Evolutionary conservation across 441 rosid genomes (phyloP), one percentile per base, ranked within the genome.

Genomic region (Corymbia calophylla): DNA sequence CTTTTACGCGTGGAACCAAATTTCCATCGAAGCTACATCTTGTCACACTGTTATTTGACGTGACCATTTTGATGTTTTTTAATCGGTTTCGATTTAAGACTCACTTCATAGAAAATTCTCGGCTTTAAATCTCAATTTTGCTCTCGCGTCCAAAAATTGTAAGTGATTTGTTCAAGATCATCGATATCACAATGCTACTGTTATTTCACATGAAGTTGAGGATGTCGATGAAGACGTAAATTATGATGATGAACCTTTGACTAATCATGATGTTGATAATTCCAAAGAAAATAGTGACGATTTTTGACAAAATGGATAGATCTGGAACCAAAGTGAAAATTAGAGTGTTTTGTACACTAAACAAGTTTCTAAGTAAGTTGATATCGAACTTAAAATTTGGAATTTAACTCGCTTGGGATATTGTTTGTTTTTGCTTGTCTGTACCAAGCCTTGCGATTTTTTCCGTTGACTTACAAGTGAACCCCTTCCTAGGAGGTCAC

Each of bases 221-320:
- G 8, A 4, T 13, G 13, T 10, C 6, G 49, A 73, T 12, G 27
- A 73, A 70, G 15, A 35, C 4, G 29, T 73, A 16, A 73, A 29
- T 39, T 39, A 0, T 35, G 8, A 70, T 35, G 4, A n/a, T n/a
- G 39, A 1, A 16, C 9, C 15, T n/a, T 2, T 7, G 31, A 23
- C 8, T 35, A 18, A 5, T 6, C 13, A 2, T 23, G 5, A 56
- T 17, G n/a, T 58, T 14, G 1, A 5, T 58, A 25, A 5, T 25
- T 60, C 19, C n/a, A 4, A 27, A 60, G 8, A 73, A 39, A 21
- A 5, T 39, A 73, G 8, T 11, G 16, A 16, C 0, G 12, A n/a
- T 31, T 31, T 66, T 16, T 66, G 31, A 5, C 31, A 8, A 17
- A 11, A 0, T 8, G 1, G 2, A 10, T 0, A 66, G 0, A 39